Evolutionary conservation across 1,284 basidiomycete species (phyloP), one percentile per base, ranked within the genome.

Genomic region (Schizopora paradoxa): DNA sequence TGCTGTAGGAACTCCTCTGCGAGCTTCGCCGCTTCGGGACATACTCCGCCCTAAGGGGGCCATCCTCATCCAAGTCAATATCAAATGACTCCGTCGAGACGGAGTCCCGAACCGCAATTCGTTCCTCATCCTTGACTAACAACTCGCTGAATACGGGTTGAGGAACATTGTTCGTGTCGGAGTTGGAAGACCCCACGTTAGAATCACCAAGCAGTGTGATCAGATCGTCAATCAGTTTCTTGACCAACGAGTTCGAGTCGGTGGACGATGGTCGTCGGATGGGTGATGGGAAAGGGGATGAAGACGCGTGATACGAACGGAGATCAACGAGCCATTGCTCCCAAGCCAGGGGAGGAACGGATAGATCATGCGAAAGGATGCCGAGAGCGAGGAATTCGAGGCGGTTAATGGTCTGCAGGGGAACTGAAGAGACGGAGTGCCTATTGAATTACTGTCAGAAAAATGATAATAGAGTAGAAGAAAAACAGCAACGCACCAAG

Each of bases 1-100:
- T 62, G 43, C 57, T 60, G 14, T 60, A 49, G 4, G 62, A 62
- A 11, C 64, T 64, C 54, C 67, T 74, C 11, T 33, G 34, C 29
- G 42, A 45, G 47, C 68, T 59, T 42, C 80, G 80, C 42, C 83
- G 80, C 53, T 69, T 77, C 8, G 86, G 86, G 47, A 88, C 59
- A 52, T 89, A 89, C 57, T 89, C 86, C 58, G 86, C 82, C 43
- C 85, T 68, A 40, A 89, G 67, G 22, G 86, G 86, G 5, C 86
- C 86, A 58, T 87, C 84, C 57, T 86, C 82, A 55, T 89, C 86
- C 35, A 89, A 66, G 62, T 89, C 79, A 43, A 89, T 83, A 54
- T 86, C 83, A 43, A 77, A 58, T 1, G 72, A 69, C 47, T 82
- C 79, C 36, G 68, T 56, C 16, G 58, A 33, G 0, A 52, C 28